These are phyloP conservation scores for Thraustochytrium sp. DNA, from an alignment of 352 stramenopile species.

Conservation along the genomic window DNA sequence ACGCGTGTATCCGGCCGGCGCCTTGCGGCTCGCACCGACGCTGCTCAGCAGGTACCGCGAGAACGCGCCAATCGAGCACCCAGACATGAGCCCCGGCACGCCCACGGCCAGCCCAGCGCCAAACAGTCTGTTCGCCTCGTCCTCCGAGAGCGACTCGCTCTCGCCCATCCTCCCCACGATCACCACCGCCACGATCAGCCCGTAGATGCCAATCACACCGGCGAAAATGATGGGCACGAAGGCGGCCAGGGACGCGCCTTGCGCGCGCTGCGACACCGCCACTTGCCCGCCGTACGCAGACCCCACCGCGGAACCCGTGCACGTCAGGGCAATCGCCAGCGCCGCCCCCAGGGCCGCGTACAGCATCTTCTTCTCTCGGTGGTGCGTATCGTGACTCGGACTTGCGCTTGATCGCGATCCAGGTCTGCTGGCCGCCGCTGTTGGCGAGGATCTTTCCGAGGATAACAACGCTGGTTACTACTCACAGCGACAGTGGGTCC, in stretches of 20 bases:
- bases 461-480: no score
- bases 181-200: background rate
- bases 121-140: background rate
- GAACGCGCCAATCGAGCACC: background rate
- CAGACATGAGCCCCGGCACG: background rate
- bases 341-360: background rate
- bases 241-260: background rate
- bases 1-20: background rate
- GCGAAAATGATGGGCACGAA: background rate
- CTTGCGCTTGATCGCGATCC: no score
- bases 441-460: no score
- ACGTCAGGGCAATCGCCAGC: background rate
- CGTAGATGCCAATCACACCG: conserved; percentile 12
- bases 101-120: background rate
- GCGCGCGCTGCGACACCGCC: background rate
- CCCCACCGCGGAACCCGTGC: background rate
- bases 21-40: background rate
- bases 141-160: background rate
- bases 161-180: background rate
- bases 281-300: background rate
- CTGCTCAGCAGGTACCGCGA: background rate
- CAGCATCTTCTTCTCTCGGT: no score
- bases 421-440: no score
- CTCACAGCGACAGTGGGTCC: no score
- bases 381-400: no score